phyloP scores from a whole-genome alignment of 441 rosid species.

The Populus hybrid region DNA sequence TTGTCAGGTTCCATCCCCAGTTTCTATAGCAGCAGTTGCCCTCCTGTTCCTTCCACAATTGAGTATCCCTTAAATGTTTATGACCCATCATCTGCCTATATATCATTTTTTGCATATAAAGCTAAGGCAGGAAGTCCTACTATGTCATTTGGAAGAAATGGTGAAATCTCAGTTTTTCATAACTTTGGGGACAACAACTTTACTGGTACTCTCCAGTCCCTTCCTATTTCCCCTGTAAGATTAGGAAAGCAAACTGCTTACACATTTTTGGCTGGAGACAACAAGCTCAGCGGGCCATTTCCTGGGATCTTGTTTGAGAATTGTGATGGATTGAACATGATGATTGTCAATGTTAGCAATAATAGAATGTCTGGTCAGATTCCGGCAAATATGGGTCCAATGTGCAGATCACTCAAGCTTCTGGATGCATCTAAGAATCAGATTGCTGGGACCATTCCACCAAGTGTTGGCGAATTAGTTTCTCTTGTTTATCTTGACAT shows the following conservation, averaged over 20 bases:
- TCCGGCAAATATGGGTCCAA: conserved; percentile 37
- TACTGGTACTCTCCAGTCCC: conserved; percentile 36
- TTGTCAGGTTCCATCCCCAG: conserved; percentile 48
- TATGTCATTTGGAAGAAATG: conserved; percentile 21
- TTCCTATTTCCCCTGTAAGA: conserved; percentile 43
- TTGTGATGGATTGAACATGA: conserved; percentile 34
- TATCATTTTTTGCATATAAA: conserved; percentile 31
- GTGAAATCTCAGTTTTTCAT: conserved; percentile 33
- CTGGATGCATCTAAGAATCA: conserved; percentile 54
- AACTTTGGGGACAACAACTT: conserved; percentile 51
- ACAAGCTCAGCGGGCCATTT: conserved; percentile 51
- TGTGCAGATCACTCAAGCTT: conserved; percentile 42
- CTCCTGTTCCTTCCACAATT: conserved; percentile 18
- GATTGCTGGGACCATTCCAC: conserved; percentile 41
- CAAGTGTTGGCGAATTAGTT: conserved; percentile 33
- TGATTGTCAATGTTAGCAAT: conserved; percentile 52
- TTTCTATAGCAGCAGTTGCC: conserved; percentile 32
- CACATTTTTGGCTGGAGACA: conserved; percentile 49
- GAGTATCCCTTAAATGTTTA: conserved; percentile 13
- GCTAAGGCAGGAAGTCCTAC: conserved; percentile 25
- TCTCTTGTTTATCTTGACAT: conserved; percentile 49
- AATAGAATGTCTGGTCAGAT: conserved; percentile 45
- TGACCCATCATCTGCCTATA: conserved; percentile 35
- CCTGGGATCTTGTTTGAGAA: conserved; percentile 40
- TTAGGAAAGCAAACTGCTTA: conserved; percentile 34